These are phyloP conservation scores for Sanghuangporus weigelae DNA, from an alignment of 1,284 basidiomycete genomes.

Conservation along the genomic window DNA sequence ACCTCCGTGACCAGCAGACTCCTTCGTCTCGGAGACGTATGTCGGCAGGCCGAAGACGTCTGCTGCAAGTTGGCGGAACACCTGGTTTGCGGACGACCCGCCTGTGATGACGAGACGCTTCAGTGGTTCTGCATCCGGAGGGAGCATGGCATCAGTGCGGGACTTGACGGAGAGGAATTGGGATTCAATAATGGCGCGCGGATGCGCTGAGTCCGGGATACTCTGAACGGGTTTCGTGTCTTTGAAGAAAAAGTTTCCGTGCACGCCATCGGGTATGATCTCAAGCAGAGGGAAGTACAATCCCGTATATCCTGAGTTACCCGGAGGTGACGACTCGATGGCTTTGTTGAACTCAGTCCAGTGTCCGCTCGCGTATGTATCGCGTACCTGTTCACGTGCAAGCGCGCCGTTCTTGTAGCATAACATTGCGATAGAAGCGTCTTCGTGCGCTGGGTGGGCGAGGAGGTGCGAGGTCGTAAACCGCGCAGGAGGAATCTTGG, in stretches of 20 bases:
- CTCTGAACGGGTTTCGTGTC: constrained; percentile 29
- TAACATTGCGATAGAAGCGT: constrained; percentile 71
- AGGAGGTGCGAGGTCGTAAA: constrained; percentile 73
- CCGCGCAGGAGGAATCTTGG: constrained; percentile 54
- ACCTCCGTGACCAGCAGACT: constrained; percentile 68
- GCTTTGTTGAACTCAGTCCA: constrained; percentile 75
- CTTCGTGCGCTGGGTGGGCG: constrained; percentile 57
- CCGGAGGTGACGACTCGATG: constrained; percentile 51
- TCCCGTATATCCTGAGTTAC: constrained; percentile 57
- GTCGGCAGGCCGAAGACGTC: constrained; percentile 75
- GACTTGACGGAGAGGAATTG: constrained; percentile 79
- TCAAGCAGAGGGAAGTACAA: constrained; percentile 79
- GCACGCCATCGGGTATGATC: constrained; percentile 74
- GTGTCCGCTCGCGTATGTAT: constrained; percentile 54
- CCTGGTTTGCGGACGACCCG: constrained; percentile 72
- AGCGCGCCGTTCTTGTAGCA: constrained; percentile 85
- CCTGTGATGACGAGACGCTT: constrained; percentile 75
- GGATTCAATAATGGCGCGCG: constrained; percentile 82
- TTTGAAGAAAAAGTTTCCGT: constrained; percentile 61
- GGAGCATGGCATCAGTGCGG: constrained; percentile 64
- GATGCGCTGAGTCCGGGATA: constrained; percentile 50
- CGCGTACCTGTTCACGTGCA: constrained; percentile 75
- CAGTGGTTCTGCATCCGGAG: constrained; percentile 50
- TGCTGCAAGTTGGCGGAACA: constrained; percentile 72
- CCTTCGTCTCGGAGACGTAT: constrained; percentile 57